These are phyloP conservation scores for Paecilomyces sp. DNA, from an alignment of 2,329 filamentous ascomycete genomes.

Conservation along the genomic window DNA sequence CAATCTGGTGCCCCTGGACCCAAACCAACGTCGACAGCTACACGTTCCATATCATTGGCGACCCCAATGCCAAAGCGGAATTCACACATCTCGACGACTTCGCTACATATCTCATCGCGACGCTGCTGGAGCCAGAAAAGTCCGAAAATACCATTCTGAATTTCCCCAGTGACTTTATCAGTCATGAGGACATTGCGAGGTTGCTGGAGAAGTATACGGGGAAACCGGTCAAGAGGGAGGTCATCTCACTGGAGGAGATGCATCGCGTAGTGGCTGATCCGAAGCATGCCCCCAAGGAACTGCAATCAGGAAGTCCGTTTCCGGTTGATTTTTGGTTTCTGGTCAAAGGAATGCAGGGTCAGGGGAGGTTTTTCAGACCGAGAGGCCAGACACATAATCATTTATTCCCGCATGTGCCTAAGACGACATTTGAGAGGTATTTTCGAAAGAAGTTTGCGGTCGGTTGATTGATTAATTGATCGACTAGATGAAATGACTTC, in stretches of 20 bases:
- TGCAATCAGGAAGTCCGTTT: slow-evolving; percentile 9
- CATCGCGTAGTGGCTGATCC: slow-evolving; percentile 9
- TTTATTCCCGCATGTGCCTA: slow-evolving; percentile 4
- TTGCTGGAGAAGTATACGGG: slow-evolving; percentile 13
- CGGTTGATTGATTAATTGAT: not conserved
- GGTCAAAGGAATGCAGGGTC: slow-evolving; percentile 15
- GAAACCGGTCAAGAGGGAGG: slow-evolving; percentile 8
- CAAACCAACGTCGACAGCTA: slow-evolving; percentile 12
- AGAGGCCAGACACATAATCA: slow-evolving; percentile 13
- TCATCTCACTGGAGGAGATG: slow-evolving; percentile 10
- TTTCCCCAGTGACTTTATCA: slow-evolving; percentile 17
- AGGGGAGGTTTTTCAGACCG: slow-evolving; percentile 13
- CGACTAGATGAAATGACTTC: too few relatives aligned
- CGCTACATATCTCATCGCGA: slow-evolving; percentile 17
- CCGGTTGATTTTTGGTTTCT: slow-evolving; percentile 19
- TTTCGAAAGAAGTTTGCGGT: slow-evolving; percentile 1
- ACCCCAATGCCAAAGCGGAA: slow-evolving; percentile 14
- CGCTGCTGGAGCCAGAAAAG: slow-evolving; percentile 13
- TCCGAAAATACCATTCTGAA: slow-evolving; percentile 16
- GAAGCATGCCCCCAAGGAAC: slow-evolving; percentile 7
- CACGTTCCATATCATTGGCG: slow-evolving; percentile 15
- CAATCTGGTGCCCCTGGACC: slow-evolving; percentile 19
- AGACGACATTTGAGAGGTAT: slow-evolving; percentile 7
- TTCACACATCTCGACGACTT: slow-evolving; percentile 19
- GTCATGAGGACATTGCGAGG: slow-evolving; percentile 12